Evolutionary conservation across 148 eudicot genomes (phyloP), one percentile per base, ranked within the genome.

Genomic region (Camellia japonica): DNA sequence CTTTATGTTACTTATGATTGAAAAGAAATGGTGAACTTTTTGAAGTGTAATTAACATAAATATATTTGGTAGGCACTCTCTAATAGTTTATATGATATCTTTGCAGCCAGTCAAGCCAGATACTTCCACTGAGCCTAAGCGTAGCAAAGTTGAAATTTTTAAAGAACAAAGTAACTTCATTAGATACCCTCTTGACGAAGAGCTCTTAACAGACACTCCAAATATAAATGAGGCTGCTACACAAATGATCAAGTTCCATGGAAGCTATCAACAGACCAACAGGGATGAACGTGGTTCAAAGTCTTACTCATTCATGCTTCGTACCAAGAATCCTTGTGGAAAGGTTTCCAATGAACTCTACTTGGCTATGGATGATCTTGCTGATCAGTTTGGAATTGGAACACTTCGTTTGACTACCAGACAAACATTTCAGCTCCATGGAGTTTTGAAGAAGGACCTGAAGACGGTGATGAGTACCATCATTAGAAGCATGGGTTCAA

Each of bases 261-360:
- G 99, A 73, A 96, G 99, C 83, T 96, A 96, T 80, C 89, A 87
- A 74, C 99, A 96, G 78, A 86, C 87, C 41, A 81, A 96, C 77
- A 90, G 99, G 86, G 93, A 90, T 59, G 93, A 89, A 60, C 94
- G 91, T 82, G 98, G 99, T 3, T 64, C 84, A 18, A 93, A 78
- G 79, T 91, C 98, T 3, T 96, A 96, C 86, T 93, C 99, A n/a
- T 96, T 96, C 83, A 96, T 96, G 99, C 98, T 96, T 78, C 99
- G 99, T 52, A 96, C 99, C 2, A 96, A 92, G 81, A 96, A 96
- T 78, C 99, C 99, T 44, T 90, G 94, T 85, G 99, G 99, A 60
- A 94, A 94, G 82, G 99, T 96, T 70, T 84, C 99, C 7, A 92
- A 94, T 83, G 74, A 86, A 78, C 90, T 96, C 74, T 96, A 96